Base-by-base conservation (phyloP, 2,329 filamentous ascomycete species). In the Trichoderma sp. region DNA sequence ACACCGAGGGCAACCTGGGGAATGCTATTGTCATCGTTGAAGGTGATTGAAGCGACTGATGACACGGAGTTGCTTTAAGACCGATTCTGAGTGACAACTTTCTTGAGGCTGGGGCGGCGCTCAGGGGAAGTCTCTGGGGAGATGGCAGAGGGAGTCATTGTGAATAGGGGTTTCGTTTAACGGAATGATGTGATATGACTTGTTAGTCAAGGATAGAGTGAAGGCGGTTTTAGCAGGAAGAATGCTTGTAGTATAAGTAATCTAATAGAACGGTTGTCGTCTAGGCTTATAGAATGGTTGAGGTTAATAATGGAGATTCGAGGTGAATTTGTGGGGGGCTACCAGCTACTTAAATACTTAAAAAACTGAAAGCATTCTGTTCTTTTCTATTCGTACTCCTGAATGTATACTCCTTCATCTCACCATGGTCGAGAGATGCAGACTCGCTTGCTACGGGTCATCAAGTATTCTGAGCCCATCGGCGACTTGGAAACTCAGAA, bases 21-120 rank as follows among this genome's bases (percentile, higher is more conserved):
- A 63, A 93, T 91, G 66, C 85, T 83, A 72, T 87, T 86, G 69
- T 90, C 90, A 80, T 93, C 89, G 74, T 90, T 92, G 69, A 93
- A 83, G 79, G 88, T 90, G 69, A 92, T 79, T 59, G 80, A 77
- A 29, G 70, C 72, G 42, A 73, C 69, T 4, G 68, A 69, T 34
- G 74, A 73, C 64, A 74, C 67, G 19, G 73, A 76, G 70, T 68
- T 71, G 70, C 72, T 73, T 65, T 74, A 69, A 60, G 72, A 70
- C 68, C 73, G 71, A 59, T 29, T 69, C 63, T 73, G 71, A 39
- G 70, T 17, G 32, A 60, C 25, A 5, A 71, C 57, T 73, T 77
- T 78, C 72, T 74, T 78, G 70, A 72, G 70, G 60, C 71, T 72
- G 70, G 75, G 70, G 35, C 72, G 59, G 61, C 76, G 74, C 73